Evolutionary conservation across 495 filamentous ascomycete genomes (phyloP), one percentile per base, ranked within the genome.

Genomic region (Aspergillus kassunensis): DNA sequence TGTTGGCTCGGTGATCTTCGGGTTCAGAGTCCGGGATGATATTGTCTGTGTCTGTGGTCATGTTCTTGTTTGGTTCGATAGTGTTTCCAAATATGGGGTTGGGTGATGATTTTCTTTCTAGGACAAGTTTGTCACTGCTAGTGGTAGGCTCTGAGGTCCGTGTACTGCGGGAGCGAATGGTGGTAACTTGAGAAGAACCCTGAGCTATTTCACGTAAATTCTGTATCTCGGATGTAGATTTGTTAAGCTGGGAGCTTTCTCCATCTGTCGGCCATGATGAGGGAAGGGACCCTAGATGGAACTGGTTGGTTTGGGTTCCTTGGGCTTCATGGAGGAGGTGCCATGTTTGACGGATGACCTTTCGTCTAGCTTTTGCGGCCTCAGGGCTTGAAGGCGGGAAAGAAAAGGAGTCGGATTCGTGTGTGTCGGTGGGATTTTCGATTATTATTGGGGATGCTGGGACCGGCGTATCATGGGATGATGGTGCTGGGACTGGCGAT

Each of bases 251-350:
- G 10, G 11, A 36, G 10, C 49, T 42, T 29, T 63, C 59, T 20
- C 52, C 34, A 0, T 62, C 58, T 19, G 59, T 59, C 4, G 54
- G 40, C 55, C 61, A 69, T 19, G 66, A 60, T 1, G 65, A 62
- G 9, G 71, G 71, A 2, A 74, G 63, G 23, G 63, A 46, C 1
- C 58, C 65, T 8, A 71, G 50, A n/a, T 68, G 45, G 10, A 67
- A 54, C 6, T 24, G 12, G 18, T 39, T 31, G 12, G 49, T 20
- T 18, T 30, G 42, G 2, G 55, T 53, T 12, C 35, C 23, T 4
- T 62, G 53, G 13, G 55, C 49, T 21, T 62, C 48, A 13, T 63
- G 53, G 2, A 72, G 58, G 27, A 65, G 65, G 15, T 50, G 44
- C 49, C 65, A 61, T 41, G 67, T 65, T 40, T 50, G 55, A 10